Conservation (phyloP, 73 alveolate species). For the Uronychia setigera region DNA sequence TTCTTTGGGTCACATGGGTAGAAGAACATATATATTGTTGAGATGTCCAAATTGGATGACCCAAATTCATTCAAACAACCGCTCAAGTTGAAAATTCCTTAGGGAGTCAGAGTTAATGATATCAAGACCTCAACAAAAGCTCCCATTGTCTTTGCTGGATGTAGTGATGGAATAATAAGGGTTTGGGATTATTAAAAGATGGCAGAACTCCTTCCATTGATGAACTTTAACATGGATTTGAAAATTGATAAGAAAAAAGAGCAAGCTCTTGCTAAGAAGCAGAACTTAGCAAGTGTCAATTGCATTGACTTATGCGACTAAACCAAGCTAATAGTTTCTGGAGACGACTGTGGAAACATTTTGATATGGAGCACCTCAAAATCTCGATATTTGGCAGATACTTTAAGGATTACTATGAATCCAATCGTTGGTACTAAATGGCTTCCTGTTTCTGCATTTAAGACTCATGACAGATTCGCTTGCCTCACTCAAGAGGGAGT, state of each 20-base stretch:
- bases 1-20: neutral
- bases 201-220: neutral
- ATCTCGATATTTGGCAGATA: neutral
- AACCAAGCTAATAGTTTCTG: neutral
- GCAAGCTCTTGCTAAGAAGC: neutral
- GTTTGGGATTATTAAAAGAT: neutral
- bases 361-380: neutral
- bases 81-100: neutral
- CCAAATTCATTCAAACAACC: neutral
- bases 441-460: neutral
- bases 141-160: neutral
- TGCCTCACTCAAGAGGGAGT: neutral
- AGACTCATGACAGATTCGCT: neutral
- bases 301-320: neutral
- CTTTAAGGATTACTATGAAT: neutral
- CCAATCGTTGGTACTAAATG: neutral
- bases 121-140: neutral
- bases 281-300: neutral
- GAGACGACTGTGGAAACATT: neutral
- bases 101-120: neutral
- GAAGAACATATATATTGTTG: neutral
- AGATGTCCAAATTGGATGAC: neutral
- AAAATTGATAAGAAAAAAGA: neutral
- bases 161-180: neutral
- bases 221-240: neutral